Conservation (phyloP, 345 rosid genomes). For the Sisymbrium irio region DNA sequence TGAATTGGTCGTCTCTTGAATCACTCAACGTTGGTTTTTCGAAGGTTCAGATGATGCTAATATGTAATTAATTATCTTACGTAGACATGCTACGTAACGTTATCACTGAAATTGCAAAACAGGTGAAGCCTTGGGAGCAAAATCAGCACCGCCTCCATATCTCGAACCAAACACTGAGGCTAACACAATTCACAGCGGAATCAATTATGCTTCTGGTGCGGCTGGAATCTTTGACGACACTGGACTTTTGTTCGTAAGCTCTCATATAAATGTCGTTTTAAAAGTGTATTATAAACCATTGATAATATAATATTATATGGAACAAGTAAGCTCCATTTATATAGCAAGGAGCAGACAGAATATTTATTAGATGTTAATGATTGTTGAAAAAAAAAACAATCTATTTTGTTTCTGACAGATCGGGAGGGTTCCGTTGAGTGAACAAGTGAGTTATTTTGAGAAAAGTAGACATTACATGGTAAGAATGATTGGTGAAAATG, state of each 20-base stretch:
- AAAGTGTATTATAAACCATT: not conserved
- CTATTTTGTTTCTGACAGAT: slow-evolving; percentile 32
- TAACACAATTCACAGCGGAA: slow-evolving; percentile 38
- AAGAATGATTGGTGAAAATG: slow-evolving; percentile 40
- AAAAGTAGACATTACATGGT: slow-evolving; percentile 49
- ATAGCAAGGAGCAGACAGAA: not conserved
- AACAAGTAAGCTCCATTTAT: not conserved
- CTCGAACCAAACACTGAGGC: slow-evolving; percentile 40
- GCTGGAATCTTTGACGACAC: slow-evolving; percentile 57
- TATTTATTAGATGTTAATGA: not conserved
- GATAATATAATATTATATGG: not conserved
- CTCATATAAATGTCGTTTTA: not conserved
- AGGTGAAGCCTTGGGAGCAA: slow-evolving; percentile 54
- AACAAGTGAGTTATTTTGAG: slow-evolving; percentile 55
- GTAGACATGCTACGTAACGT: not conserved
- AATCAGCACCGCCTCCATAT: slow-evolving; percentile 46
- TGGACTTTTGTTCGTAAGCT: slow-evolving; percentile 47
- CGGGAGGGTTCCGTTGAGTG: slow-evolving; percentile 47
- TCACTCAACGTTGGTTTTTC: not conserved
- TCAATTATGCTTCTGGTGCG: slow-evolving; percentile 59
- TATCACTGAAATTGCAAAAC: not conserved
- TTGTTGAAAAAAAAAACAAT: not conserved
- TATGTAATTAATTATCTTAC: not conserved
- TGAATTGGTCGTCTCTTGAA: slow-evolving; percentile 4
- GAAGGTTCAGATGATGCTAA: slow-evolving; percentile 8